Base-by-base conservation (phyloP, 73 alveolate genomes). In the Paramecium sexaurelia region DNA sequence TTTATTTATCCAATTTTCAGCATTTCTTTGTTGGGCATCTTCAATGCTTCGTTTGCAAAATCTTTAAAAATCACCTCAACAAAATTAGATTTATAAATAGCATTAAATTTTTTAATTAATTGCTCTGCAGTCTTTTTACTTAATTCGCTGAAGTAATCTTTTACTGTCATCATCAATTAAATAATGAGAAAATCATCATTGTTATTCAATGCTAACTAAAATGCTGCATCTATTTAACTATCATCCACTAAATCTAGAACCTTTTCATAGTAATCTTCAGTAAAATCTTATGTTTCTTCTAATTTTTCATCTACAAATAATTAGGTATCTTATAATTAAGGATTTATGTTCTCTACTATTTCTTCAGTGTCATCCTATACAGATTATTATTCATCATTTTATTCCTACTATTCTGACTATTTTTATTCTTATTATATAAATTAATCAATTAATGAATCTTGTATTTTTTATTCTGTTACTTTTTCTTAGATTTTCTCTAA, bases 381-480 rank as follows among this genome's bases (percentile, higher is more conserved):
- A 10, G 57, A 45, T 45, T 45, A 45, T 45, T 17, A 17, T 51
- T 15, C 86, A 33, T 35, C 32, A 0, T 15, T 40, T 33, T 71
- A 29, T 15, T 32, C 33, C 17, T 71, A n/a, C 13, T 7, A 32
- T 0, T 71, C 56, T 20, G 17, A 33, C 15, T 29, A 13, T 35
- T 71, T 22, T 71, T 71, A 37, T 71, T 71, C 86, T 71, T 71
- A 33, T 71, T 71, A 55, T 1, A 78, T 32, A 61, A 78, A 29
- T 78, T 78, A 11, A 61, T 61, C 83, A 24, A 61, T 32, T 17
- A 45, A 11, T 5, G 57, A 45, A 45, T 45, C 57, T 45, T 56
- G 75, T 6, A 56, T 56, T 56, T 27, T 22, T 27, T 56, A 22
- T 56, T 56, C 75, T 24, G 75, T 56, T 56, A 24, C 75, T 9